Evolutionary conservation across 495 filamentous ascomycete species (phyloP).

Genomic region (Podospora conica): DNA sequence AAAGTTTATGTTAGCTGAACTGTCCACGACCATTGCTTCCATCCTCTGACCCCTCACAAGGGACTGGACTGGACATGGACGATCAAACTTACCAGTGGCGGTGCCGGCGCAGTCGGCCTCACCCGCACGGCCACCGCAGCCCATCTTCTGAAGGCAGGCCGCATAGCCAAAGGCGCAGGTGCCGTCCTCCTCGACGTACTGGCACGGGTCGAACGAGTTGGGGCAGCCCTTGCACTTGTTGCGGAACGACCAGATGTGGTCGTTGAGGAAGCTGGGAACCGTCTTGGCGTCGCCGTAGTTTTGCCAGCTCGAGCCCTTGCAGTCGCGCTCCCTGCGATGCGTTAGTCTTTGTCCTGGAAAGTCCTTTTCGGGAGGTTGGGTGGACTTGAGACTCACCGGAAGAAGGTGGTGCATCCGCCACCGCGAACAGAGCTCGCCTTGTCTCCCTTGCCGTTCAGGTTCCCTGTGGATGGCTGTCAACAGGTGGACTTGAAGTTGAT

Average conservation of each 20-base stretch:
- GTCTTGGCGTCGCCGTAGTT: slow-evolving; percentile 5
- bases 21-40: no score
- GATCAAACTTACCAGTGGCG: not conserved
- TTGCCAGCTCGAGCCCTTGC: slow-evolving; percentile 10
- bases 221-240: slow-evolving; percentile 10
- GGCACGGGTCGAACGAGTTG: not conserved
- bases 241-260: slow-evolving; percentile 13
- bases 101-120: not conserved
- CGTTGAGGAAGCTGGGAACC: slow-evolving; percentile 10
- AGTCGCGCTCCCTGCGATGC: slow-evolving; percentile 6
- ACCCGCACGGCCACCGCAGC: not conserved
- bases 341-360: not conserved
- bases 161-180: not conserved
- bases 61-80: no score
- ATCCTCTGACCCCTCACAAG: no score
- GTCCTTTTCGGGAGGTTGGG: no score
- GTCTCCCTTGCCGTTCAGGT: not conserved
- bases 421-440: not conserved
- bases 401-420: not conserved
- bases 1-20: no score
- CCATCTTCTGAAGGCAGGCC: slow-evolving; percentile 5
- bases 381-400: not conserved
- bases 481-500: not conserved
- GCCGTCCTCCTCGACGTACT: not conserved
- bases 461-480: not conserved